Base-by-base conservation (phyloP, 1,284 basidiomycete species). In the Cryptococcus maquisensis region DNA sequence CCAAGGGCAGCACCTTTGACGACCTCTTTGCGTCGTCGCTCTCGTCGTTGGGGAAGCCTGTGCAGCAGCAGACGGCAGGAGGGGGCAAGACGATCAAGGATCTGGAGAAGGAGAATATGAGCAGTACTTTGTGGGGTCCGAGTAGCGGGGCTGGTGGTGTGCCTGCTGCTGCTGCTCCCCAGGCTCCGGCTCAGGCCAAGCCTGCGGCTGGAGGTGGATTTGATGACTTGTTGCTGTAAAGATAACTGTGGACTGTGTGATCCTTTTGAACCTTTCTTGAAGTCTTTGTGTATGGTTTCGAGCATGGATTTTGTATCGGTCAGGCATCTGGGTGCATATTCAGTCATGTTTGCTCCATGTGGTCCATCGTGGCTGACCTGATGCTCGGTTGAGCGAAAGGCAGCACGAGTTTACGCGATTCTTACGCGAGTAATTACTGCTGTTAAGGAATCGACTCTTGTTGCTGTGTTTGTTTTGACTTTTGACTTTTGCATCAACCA, bases 1-100 rank as follows among this genome's bases (percentile, higher is more conserved):
- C 64, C 36, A 26, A 57, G 12, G 42, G 54, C 6, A 44, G 59
- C 36, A 63, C 70, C 4, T 97, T 97, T 68, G 94, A 95, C 64
- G 93, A 97, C 71, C 76, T 97, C 56, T 97, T 90, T 89, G 83
- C 83, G 18, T 81, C 92, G 78, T 90, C 88, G 1, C 81, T 95
- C 20, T 86, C 87, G 35, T 70, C 78, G 3, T 48, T 69, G 68
- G 55, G 73, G 26, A 48, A 57, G 24, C 49, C 52, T 32, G 65
- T 69, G 0, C 57, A 54, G 13, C 50, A 55, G 18, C 49, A 39
- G 32, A 66, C 62, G 18, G 51, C 47, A 43, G 36, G 37, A 13
- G 49, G 45, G 20, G 79, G 79, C 15, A 93, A 91, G 80, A 88
- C 85, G 43, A 93, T 93, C 63, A 87, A 86, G 71, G 90, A 91